A percentile compares a stretch with the other conserved stretches of the same genome.
phyloP scores from a whole-genome alignment of 1,284 basidiomycete species.

The Microbotryum lychnidis-dioicae region DNA sequence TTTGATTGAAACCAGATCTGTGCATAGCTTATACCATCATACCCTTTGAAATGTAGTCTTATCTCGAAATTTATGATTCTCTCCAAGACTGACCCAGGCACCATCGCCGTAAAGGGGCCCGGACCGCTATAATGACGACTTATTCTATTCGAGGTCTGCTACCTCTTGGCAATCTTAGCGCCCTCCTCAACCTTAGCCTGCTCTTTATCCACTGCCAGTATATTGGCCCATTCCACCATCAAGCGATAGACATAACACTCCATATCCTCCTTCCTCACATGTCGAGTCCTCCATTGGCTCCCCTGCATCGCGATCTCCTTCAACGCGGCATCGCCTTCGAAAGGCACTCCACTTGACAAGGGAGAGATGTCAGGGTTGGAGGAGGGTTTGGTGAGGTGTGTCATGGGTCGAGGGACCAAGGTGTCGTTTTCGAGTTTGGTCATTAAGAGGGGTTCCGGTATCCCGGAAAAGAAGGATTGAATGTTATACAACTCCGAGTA shows the following conservation, averaged over 20 bases:
- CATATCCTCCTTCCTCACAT: constrained; percentile 77
- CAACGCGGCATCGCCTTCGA: constrained; percentile 64
- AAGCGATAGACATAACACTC: constrained; percentile 77
- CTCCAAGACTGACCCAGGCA: too few relatives aligned
- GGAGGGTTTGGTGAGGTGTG: constrained; percentile 25
- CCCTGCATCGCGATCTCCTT: constrained; percentile 76
- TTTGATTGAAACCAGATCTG: too few relatives aligned
- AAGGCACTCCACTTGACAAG: constrained; percentile 39
- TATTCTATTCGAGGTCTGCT: too few relatives aligned
- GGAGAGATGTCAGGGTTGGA: constrained; percentile 16
- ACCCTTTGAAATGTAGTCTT: too few relatives aligned
- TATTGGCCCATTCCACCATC: constrained; percentile 76
- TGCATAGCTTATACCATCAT: too few relatives aligned
- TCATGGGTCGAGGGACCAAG: constrained; percentile 35
- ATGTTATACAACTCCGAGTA: constrained; percentile 90
- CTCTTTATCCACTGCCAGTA: constrained; percentile 48
- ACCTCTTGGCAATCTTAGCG: too few relatives aligned
- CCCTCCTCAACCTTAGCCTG: too few relatives aligned
- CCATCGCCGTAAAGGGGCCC: too few relatives aligned
- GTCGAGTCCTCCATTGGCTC: constrained; percentile 75
- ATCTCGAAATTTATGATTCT: too few relatives aligned
- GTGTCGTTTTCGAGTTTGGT: constrained; percentile 47
- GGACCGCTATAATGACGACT: too few relatives aligned
- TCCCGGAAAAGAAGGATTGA: constrained; percentile 76
- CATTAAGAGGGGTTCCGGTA: constrained; percentile 27